Percentiles rank a stretch among this genome's conserved stretches.
Evolutionary conservation across 306 rosid genomes (phyloP).

Genomic region (Spatholobus suberectus): DNA sequence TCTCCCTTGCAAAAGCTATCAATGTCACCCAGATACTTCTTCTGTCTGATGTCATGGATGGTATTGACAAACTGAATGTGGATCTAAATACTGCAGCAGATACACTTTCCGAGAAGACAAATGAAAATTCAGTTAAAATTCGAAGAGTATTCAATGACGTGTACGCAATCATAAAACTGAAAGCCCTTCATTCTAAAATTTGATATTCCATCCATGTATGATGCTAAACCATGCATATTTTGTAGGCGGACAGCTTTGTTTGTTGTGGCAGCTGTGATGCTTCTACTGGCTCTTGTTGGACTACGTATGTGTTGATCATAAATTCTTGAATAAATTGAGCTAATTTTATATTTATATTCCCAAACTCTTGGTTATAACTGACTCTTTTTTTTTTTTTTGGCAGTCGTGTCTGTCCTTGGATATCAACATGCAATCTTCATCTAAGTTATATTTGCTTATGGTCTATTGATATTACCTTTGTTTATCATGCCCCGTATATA

Average conservation of each 20-base stretch:
- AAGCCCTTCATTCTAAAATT: slow-evolving; percentile 15
- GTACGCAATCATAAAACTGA: slow-evolving; percentile 59
- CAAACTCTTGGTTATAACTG: slow-evolving; percentile 33
- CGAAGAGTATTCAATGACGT: slow-evolving; percentile 70
- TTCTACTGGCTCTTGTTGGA: slow-evolving; percentile 82
- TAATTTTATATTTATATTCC: neutral
- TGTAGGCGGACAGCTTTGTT: slow-evolving; percentile 78
- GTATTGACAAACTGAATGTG: slow-evolving; percentile 74
- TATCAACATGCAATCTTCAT: slow-evolving; percentile 87
- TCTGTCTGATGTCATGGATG: slow-evolving; percentile 80
- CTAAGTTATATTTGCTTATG: slow-evolving; percentile 65
- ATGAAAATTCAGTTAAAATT: slow-evolving; percentile 69
- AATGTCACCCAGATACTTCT: slow-evolving; percentile 77
- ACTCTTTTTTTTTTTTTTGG: slow-evolving; percentile 40
- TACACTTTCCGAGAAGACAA: slow-evolving; percentile 67
- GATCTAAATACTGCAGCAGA: slow-evolving; percentile 85
- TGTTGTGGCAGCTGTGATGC: slow-evolving; percentile 82
- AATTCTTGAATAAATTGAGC: slow-evolving; percentile 5
- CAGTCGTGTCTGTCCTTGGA: slow-evolving; percentile 84
- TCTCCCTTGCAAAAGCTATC: slow-evolving; percentile 91
- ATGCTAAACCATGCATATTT: slow-evolving; percentile 48
- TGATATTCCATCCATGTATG: neutral
- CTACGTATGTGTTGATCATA: slow-evolving; percentile 62
- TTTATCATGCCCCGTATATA: too few species aligned
- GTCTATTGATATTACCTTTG: too few species aligned